Base-by-base conservation (phyloP, 2,329 filamentous ascomycete genomes). In the Apiospora phragmitis region DNA sequence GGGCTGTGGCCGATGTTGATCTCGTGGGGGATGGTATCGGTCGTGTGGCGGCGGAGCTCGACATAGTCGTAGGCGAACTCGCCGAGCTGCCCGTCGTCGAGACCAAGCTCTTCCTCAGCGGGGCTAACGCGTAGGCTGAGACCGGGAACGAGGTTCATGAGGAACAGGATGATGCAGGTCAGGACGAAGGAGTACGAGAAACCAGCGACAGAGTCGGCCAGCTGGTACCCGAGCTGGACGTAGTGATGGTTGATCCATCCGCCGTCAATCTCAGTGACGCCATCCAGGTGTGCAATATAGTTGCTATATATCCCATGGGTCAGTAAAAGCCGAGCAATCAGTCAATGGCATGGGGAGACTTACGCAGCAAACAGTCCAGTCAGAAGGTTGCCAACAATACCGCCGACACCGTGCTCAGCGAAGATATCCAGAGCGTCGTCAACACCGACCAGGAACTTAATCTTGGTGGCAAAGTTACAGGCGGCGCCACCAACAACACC, bases 371-470 rank as follows among this genome's bases (percentile, higher is more conserved):
- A 94, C 73, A 95, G 83, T 73, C 91, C 93, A 70, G 94, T 95
- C 82, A 93, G 86, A 71, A 94, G 82, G 76, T 97, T 93, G 68
- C 94, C 94, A 71, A 92, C 87, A 74, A 96, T 93, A 74, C 94
- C 94, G 67, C 94, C 94, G 73, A 97, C 84, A 77, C 89, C 94
- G 88, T 97, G 94, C 82, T 96, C 93, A 75, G 94, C 94, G 82
- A 97, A 96, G 77, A 97, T 91, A 84, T 97, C 94, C 82, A 97
- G 93, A 7, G 93, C 92, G 79, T 97, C 94, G 76, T 97, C 94
- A 70, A 97, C 91, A 73, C 90, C 90, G 78, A 97, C 86, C 67
- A 87, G 69, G 76, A 89, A 91, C 90, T 87, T 91, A 87, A 94
- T 88, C 87, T 97, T 97, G 79, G 94, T 97, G 72, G 91, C 89